These are phyloP conservation scores for Verticillium tricorpus DNA, from an alignment of 2,329 filamentous ascomycete species.

Conservation along the genomic window DNA sequence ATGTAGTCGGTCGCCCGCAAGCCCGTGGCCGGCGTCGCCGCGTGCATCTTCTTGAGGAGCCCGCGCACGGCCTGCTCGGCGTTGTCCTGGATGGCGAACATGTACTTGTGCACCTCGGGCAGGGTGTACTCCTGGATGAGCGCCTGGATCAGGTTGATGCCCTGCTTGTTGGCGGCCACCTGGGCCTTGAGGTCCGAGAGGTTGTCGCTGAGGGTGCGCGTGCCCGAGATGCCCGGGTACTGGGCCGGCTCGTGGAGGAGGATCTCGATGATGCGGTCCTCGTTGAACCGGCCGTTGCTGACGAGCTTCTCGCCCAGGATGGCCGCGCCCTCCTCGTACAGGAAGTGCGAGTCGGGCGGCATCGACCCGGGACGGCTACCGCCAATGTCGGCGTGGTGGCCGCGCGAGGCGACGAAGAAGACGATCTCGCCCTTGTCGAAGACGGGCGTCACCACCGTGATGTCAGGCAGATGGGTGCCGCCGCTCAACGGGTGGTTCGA, in stretches of 20 bases:
- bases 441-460: conserved; percentile 36
- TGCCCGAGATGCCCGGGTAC: conserved; percentile 65
- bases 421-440: conserved; percentile 23
- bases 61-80: conserved; percentile 11
- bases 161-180: conserved; percentile 70
- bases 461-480: conserved; percentile 34
- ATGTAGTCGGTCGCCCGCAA: conserved; percentile 69
- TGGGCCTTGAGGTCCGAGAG: conserved; percentile 73
- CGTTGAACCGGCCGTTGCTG: conserved; percentile 72
- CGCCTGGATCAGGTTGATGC: conserved; percentile 68
- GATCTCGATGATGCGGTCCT: conserved; percentile 63
- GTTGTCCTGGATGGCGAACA: conserved; percentile 12
- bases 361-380: conserved; percentile 79
- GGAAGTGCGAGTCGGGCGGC: conserved; percentile 67
- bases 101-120: conserved; percentile 50
- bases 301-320: conserved; percentile 69
- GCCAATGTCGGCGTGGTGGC: conserved; percentile 48
- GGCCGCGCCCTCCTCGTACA: conserved; percentile 61
- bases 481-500: conserved; percentile 39
- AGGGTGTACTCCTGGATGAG: conserved; percentile 77
- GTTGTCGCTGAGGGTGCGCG: conserved; percentile 68
- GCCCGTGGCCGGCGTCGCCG: conserved; percentile 62
- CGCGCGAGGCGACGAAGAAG: conserved; percentile 27
- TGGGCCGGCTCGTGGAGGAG: conserved; percentile 58
- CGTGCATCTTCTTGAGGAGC: conserved; percentile 28